phyloP scores from a whole-genome alignment of 2,329 filamentous ascomycete genomes.

The Botryotinia convoluta region DNA sequence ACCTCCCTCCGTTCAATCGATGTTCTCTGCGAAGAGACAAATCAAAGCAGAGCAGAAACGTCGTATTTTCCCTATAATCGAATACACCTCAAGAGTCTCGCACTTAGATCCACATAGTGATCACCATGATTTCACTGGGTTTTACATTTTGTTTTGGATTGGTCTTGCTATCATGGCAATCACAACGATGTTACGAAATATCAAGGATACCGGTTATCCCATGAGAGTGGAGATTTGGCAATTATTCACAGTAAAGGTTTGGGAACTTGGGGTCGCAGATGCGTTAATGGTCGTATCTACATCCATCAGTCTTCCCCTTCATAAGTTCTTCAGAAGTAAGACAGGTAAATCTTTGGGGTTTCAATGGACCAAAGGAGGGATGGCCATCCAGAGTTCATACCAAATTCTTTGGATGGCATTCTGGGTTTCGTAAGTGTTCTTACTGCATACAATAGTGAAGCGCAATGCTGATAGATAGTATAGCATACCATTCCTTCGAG shows the following conservation, averaged over 20 bases:
- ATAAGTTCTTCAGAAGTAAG: slow-evolving; percentile 61
- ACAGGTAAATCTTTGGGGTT: slow-evolving; percentile 50
- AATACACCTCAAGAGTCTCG: slow-evolving; percentile 85
- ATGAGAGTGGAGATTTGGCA: slow-evolving; percentile 84
- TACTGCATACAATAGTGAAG: neutral
- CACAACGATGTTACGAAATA: slow-evolving; percentile 87
- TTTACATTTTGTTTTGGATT: slow-evolving; percentile 99
- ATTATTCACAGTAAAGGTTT: slow-evolving; percentile 83
- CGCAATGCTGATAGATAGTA: neutral
- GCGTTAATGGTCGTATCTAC: slow-evolving; percentile 80
- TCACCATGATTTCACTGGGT: slow-evolving; percentile 91
- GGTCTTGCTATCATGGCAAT: slow-evolving; percentile 95
- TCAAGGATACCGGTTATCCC: slow-evolving; percentile 89
- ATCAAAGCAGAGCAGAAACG: slow-evolving; percentile 76
- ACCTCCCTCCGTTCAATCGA: slow-evolving; percentile 83
- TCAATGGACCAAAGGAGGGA: slow-evolving; percentile 75
- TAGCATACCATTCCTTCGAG: slow-evolving; percentile 74
- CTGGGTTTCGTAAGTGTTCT: slow-evolving; percentile 64
- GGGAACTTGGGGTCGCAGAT: slow-evolving; percentile 82
- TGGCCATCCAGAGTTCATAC: slow-evolving; percentile 77
- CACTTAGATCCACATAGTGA: slow-evolving; percentile 93
- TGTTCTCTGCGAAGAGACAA: slow-evolving; percentile 81
- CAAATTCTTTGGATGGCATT: slow-evolving; percentile 75
- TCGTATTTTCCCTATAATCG: slow-evolving; percentile 87
- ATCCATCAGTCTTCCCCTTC: slow-evolving; percentile 68